Conservation (phyloP, 2,329 filamentous ascomycete species). For the Scedosporium boydii region DNA sequence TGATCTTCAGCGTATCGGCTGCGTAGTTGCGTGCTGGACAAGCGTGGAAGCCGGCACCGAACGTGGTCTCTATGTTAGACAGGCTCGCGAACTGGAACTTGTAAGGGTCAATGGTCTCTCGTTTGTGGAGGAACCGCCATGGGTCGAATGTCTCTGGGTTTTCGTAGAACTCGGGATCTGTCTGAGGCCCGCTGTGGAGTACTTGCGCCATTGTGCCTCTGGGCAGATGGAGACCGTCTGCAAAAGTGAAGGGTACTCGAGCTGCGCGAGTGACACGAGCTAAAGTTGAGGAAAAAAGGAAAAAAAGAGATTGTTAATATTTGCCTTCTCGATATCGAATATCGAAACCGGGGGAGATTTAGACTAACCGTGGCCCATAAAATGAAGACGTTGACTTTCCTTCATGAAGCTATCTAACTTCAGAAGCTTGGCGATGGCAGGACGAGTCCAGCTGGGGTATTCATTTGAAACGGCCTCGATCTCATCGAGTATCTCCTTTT, state of each 20-base stretch:
- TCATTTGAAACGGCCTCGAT: neutral
- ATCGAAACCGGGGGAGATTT: neutral
- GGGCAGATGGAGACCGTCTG: constrained; percentile 14
- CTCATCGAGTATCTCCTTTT: constrained; percentile 3
- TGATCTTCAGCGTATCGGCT: constrained; percentile 25
- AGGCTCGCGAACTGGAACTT: constrained; percentile 23
- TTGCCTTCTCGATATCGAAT: neutral
- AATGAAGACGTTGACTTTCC: constrained; percentile 22
- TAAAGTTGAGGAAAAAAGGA: neutral
- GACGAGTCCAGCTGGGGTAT: constrained; percentile 19
- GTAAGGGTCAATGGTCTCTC: constrained; percentile 9
- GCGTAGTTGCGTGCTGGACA: constrained; percentile 32
- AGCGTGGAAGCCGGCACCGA: constrained; percentile 28
- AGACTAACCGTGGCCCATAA: constrained; percentile 2
- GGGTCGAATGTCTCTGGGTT: constrained; percentile 14
- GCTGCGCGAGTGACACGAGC: constrained; percentile 3
- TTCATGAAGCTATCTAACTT: constrained; percentile 32
- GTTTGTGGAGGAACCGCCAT: constrained; percentile 16
- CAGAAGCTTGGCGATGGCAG: constrained; percentile 25
- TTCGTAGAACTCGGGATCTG: constrained; percentile 14
- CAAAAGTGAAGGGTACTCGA: constrained; percentile 1
- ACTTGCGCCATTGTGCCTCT: constrained; percentile 12
- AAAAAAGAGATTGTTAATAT: neutral
- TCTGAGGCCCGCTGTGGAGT: constrained; percentile 11
- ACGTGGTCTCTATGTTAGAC: constrained; percentile 18